Conservation (phyloP, 2,329 filamentous ascomycete species). For the Reticulascus tulasneorum region DNA sequence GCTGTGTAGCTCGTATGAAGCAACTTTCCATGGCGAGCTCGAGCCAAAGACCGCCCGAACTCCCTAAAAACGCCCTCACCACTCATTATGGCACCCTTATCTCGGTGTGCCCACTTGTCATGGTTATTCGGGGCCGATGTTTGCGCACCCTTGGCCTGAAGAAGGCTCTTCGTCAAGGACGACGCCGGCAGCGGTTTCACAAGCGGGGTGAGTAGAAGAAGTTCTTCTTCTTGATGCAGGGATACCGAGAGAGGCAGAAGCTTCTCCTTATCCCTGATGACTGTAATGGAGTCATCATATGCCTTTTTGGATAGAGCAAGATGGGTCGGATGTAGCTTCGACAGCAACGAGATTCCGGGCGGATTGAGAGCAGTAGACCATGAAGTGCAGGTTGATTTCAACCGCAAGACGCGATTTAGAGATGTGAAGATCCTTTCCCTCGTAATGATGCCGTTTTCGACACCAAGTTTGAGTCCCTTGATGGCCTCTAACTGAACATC, state of each 20-base stretch:
- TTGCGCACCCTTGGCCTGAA: slow-evolving; percentile 46
- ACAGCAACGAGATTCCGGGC: slow-evolving; percentile 70
- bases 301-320: slow-evolving; percentile 76
- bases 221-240: slow-evolving; percentile 78
- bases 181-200: slow-evolving; percentile 92
- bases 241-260: slow-evolving; percentile 78
- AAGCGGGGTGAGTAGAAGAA: slow-evolving; percentile 83
- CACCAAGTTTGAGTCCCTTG: slow-evolving; percentile 79
- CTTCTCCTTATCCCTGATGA: slow-evolving; percentile 85
- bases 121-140: slow-evolving; percentile 35
- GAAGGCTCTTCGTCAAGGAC: slow-evolving; percentile 68
- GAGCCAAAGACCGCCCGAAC: slow-evolving; percentile 79
- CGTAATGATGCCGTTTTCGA: slow-evolving; percentile 86
- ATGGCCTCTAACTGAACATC: slow-evolving; percentile 89
- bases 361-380: slow-evolving; percentile 93
- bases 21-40: slow-evolving; percentile 79
- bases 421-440: slow-evolving; percentile 77
- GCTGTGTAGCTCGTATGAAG: slow-evolving; percentile 94
- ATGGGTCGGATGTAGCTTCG: slow-evolving; percentile 78
- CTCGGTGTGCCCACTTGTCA: slow-evolving; percentile 55
- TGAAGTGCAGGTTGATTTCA: slow-evolving; percentile 82
- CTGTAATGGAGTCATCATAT: slow-evolving; percentile 89
- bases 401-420: slow-evolving; percentile 67
- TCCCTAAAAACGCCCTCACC: slow-evolving; percentile 91
- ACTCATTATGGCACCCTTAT: slow-evolving; percentile 70